phyloP scores from a whole-genome alignment of 2,329 filamentous ascomycete genomes.

The Trichoderma aggressivum region DNA sequence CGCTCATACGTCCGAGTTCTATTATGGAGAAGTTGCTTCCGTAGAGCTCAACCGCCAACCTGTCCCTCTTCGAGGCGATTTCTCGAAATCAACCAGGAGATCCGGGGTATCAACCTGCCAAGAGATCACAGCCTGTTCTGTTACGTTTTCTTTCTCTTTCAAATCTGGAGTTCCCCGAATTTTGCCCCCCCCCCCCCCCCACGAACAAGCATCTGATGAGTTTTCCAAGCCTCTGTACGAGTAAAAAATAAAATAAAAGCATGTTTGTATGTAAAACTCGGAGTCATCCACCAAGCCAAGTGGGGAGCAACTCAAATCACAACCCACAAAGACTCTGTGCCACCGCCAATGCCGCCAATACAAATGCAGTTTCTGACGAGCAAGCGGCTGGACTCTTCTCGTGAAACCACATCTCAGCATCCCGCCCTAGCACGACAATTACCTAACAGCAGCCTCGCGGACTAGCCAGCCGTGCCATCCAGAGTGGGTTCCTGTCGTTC shows the following conservation, averaged over 20 bases:
- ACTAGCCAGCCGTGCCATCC: neutral
- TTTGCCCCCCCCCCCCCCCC: neutral
- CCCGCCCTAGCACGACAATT: neutral
- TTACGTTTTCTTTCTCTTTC: neutral
- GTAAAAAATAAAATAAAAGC: too few species aligned
- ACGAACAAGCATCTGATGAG: neutral
- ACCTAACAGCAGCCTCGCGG: constrained; percentile 9
- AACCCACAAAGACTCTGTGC: neutral
- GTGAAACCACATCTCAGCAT: neutral
- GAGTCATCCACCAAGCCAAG: constrained; percentile 3
- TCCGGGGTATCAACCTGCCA: neutral
- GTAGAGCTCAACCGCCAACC: neutral
- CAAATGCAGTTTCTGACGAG: neutral
- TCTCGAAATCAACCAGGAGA: neutral
- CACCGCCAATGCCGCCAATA: constrained; percentile 13
- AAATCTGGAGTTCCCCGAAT: neutral
- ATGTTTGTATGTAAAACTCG: neutral
- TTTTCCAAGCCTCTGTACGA: neutral
- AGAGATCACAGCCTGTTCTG: neutral
- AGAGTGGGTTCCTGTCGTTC: neutral
- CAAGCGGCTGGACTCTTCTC: neutral
- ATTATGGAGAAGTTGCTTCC: neutral
- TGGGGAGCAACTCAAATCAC: neutral
- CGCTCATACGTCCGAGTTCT: neutral
- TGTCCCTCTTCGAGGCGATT: neutral